A percentile compares a stretch with the other conserved stretches of the same genome.
These are phyloP conservation scores for Brettanomyces bruxellensis DNA, from an alignment of 805 yeast species.

Conservation along the genomic window DNA sequence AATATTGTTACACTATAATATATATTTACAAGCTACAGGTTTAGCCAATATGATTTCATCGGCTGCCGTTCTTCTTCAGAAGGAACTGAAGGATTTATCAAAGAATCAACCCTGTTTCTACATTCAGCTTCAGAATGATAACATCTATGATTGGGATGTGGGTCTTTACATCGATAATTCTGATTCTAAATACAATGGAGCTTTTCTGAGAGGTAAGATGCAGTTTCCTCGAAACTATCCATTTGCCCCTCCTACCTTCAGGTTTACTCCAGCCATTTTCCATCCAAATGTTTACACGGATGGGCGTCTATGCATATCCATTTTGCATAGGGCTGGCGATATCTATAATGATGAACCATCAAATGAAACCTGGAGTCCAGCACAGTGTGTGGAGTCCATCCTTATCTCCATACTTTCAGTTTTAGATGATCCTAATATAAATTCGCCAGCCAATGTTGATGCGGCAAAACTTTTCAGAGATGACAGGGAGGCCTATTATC, in stretches of 20 bases:
- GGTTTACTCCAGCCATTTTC: constrained; percentile 87
- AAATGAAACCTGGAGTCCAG: constrained; percentile 90
- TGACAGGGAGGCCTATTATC: constrained; percentile 65
- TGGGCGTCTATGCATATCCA: constrained; percentile 82
- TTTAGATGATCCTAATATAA: constrained; percentile 87
- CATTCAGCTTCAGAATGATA: constrained; percentile 40
- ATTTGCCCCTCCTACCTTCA: constrained; percentile 82
- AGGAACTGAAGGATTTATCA: constrained; percentile 23
- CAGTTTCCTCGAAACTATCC: constrained; percentile 89
- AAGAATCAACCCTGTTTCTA: constrained; percentile 25
- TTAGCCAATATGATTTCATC: constrained; percentile 9
- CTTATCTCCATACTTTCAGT: constrained; percentile 84
- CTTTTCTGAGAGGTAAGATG: constrained; percentile 92
- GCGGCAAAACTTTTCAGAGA: constrained; percentile 89
- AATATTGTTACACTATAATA: too few species aligned
- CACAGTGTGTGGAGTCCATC: constrained; percentile 87
- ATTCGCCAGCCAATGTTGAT: constrained; percentile 93
- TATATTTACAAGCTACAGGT: too few species aligned
- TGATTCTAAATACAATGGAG: constrained; percentile 89
- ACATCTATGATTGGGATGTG: constrained; percentile 63
- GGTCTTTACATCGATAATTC: constrained; percentile 88
- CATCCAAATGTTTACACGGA: constrained; percentile 95
- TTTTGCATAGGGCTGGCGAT: constrained; percentile 86
- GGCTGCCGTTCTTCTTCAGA: constrained; percentile 26
- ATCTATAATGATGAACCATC: constrained; percentile 87